Evolutionary conservation across 108 stramenopile species (phyloP), one percentile per base, ranked within the genome.

Genomic region (Skeletonema grethae): DNA sequence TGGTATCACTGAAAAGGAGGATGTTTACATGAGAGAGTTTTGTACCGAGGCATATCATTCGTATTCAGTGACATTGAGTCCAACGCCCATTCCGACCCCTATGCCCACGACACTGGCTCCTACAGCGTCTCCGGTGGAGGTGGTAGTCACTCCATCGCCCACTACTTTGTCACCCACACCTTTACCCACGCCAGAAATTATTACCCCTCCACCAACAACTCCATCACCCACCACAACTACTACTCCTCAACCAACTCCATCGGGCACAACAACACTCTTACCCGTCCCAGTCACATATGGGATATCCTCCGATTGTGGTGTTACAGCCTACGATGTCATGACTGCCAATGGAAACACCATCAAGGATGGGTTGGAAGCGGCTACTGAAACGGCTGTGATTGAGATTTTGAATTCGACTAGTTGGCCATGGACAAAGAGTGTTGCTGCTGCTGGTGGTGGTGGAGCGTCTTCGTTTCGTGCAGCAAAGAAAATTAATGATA

Each of bases 291-390:
- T 72, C n/a, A 7, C 35, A 29, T 72, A 63, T 30, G 63, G 63
- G 20, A 63, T 63, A 24, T 55, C 77, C n/a, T 79, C 77, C 18
- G 64, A 79, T 65, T 79, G 77, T 48, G 77, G 77, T 32, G 34
- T 79, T 15, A 79, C 70, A 30, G 65, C 70, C 16, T 53, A 30
- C 24, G 77, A 79, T 61, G 77, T 79, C 28, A 34, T 79, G 24
- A 72, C 50, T 50, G 60, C 56, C 16, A 67, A 71, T 41, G 22
- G 57, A 1, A 79, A 67, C 31, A 79, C 70, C 10, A 72, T 79
- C 38, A 61, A 60, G 29, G 77, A 55, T 4, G 77, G 77, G 11
- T 72, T 79, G 53, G 34, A 62, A 7, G 50, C 7, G 25, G 77
- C 77, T 16, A 67, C 66, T 10, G 77, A 72, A 16, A 32, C 20